Percentiles rank a stretch among this genome's conserved stretches.
These are phyloP conservation scores for Cercospora sp. DNA, from an alignment of 2,329 filamentous ascomycete species.

Conservation along the genomic window DNA sequence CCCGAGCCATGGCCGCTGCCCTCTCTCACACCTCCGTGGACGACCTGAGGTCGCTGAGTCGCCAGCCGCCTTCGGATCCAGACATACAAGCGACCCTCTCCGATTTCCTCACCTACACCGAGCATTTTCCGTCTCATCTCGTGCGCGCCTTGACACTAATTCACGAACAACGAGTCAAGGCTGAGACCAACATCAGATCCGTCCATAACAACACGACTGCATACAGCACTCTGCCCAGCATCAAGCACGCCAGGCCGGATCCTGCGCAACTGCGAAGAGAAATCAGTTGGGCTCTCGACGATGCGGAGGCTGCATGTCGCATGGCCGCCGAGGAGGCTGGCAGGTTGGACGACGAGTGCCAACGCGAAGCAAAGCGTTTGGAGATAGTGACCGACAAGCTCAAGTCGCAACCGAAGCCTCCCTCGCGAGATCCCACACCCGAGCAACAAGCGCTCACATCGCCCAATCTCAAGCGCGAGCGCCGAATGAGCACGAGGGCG, in stretches of 20 bases:
- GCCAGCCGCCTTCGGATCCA: constrained; percentile 51
- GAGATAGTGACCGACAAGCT: constrained; percentile 63
- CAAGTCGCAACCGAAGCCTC: constrained; percentile 60
- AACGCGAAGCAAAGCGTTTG: constrained; percentile 52
- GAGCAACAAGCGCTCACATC: constrained; percentile 39
- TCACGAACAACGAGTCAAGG: constrained; percentile 51
- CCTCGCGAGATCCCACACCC: constrained; percentile 61
- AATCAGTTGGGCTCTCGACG: constrained; percentile 55
- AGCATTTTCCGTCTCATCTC: constrained; percentile 67
- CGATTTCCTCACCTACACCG: constrained; percentile 69
- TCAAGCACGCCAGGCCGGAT: constrained; percentile 53
- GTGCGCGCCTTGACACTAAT: constrained; percentile 64
- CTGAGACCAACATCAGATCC: constrained; percentile 45
- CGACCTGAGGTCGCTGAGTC: constrained; percentile 39
- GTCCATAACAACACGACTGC: constrained; percentile 52
- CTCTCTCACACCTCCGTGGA: constrained; percentile 28
- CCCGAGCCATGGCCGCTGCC: constrained; percentile 25
- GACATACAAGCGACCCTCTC: constrained; percentile 67
- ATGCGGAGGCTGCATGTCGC: constrained; percentile 38
- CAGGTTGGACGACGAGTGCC: constrained; percentile 39
- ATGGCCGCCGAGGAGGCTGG: constrained; percentile 41
- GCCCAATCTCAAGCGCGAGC: constrained; percentile 39
- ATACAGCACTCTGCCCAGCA: constrained; percentile 54
- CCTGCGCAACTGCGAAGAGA: constrained; percentile 54
- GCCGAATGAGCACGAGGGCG: constrained; percentile 33